Conservation (phyloP, 2,329 filamentous ascomycete genomes). For the Gaeumannomyces sp. region DNA sequence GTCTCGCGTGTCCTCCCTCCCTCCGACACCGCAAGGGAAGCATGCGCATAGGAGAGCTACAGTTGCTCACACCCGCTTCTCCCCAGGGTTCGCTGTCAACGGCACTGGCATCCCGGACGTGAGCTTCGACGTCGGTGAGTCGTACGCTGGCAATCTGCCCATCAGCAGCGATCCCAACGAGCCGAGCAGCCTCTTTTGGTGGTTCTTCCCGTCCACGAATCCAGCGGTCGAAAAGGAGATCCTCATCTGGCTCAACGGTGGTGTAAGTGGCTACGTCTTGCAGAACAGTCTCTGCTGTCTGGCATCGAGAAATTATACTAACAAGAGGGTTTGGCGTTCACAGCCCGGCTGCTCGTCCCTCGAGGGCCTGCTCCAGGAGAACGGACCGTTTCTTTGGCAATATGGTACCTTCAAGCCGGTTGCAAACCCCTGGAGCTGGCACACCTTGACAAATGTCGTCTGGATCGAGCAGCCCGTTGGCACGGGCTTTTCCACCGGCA, state of each 20-base stretch:
- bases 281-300: neutral
- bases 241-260: slow-evolving; percentile 51
- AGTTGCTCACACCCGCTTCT: neutral
- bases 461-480: slow-evolving; percentile 62
- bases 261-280: slow-evolving; percentile 20
- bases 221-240: slow-evolving; percentile 45
- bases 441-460: slow-evolving; percentile 66
- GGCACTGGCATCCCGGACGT: slow-evolving; percentile 59
- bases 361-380: slow-evolving; percentile 64
- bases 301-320: neutral
- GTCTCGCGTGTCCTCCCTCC: neutral
- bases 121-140: slow-evolving; percentile 58
- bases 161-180: slow-evolving; percentile 40
- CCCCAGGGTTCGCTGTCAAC: slow-evolving; percentile 54
- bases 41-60: neutral
- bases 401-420: slow-evolving; percentile 58
- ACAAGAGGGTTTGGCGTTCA: neutral
- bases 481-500: slow-evolving; percentile 62
- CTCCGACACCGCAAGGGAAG: neutral
- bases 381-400: slow-evolving; percentile 64
- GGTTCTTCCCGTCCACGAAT: slow-evolving; percentile 55
- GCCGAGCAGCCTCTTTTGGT: slow-evolving; percentile 50
- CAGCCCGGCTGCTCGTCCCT: slow-evolving; percentile 51
- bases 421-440: slow-evolving; percentile 62
- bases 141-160: slow-evolving; percentile 55